Percentiles rank a stretch among this genome's conserved stretches.
Conservation (phyloP, 2,329 filamentous ascomycete genomes). For the Ceratocystis colombiana region DNA sequence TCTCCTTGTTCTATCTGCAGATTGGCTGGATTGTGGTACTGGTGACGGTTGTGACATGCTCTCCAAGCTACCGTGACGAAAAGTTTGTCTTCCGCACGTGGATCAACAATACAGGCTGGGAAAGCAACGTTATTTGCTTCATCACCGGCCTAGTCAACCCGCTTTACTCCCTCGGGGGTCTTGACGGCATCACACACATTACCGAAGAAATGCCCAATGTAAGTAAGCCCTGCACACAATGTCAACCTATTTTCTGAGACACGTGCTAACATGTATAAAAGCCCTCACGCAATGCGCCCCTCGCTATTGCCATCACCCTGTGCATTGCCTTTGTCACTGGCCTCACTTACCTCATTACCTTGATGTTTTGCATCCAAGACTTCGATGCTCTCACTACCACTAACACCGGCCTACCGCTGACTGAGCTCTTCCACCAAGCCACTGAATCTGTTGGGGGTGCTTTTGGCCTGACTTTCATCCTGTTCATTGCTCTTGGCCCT, state of each 20-base stretch:
- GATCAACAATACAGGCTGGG: constrained; percentile 45
- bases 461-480: constrained; percentile 36
- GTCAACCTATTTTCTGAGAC: no score
- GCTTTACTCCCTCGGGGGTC: constrained; percentile 38
- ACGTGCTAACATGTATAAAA: constrained; percentile 19
- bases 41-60: constrained; percentile 40
- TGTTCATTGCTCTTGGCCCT: constrained; percentile 37
- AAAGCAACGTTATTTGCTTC: constrained; percentile 41
- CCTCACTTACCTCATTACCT: constrained; percentile 40
- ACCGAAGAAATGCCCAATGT: constrained; percentile 43
- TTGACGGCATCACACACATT: constrained; percentile 42
- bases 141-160: constrained; percentile 43
- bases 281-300: constrained; percentile 34
- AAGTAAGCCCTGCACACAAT: constrained; percentile 31
- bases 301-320: constrained; percentile 38
- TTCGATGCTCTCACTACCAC: constrained; percentile 37
- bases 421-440: constrained; percentile 38
- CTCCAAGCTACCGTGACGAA: constrained; percentile 37
- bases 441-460: constrained; percentile 36
- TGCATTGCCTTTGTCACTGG: constrained; percentile 42
- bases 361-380: constrained; percentile 45
- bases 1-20: constrained; percentile 40
- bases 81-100: constrained; percentile 45
- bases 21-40: constrained; percentile 40
- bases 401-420: constrained; percentile 37